These are phyloP conservation scores for Tetramitus jugosus DNA, from an alignment of 208 protist genomes.

Conservation along the genomic window DNA sequence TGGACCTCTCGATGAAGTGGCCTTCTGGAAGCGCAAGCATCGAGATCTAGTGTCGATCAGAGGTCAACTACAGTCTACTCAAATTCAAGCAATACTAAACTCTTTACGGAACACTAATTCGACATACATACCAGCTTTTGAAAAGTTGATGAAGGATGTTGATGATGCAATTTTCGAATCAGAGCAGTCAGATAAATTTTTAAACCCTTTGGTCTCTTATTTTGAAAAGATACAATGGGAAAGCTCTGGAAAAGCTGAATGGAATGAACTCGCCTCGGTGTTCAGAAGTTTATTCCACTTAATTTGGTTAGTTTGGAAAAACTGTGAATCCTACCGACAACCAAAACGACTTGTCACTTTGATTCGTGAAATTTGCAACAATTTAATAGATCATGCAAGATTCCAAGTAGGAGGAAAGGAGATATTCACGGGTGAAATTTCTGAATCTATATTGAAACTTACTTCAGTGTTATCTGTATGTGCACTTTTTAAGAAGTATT, in stretches of 20 bases:
- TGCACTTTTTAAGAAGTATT: slow-evolving; percentile 78
- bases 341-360: slow-evolving; percentile 76
- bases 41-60: slow-evolving; percentile 78
- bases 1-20: slow-evolving; percentile 79
- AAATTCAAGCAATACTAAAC: slow-evolving; percentile 77
- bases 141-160: slow-evolving; percentile 65
- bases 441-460: slow-evolving; percentile 77
- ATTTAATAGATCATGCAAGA: slow-evolving; percentile 76
- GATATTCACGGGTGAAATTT: slow-evolving; percentile 79
- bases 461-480: slow-evolving; percentile 68
- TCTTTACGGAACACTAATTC: slow-evolving; percentile 74
- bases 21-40: slow-evolving; percentile 86
- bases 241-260: not conserved
- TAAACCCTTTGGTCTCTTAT: not conserved
- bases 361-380: slow-evolving; percentile 86
- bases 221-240: not conserved
- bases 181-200: not conserved
- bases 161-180: not conserved
- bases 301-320: slow-evolving; percentile 81
- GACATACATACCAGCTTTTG: slow-evolving; percentile 73
- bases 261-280: not conserved
- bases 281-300: slow-evolving; percentile 82
- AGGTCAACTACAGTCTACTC: slow-evolving; percentile 79
- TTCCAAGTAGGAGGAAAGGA: slow-evolving; percentile 74
- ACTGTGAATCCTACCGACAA: slow-evolving; percentile 82